Base-by-base conservation (phyloP, 345 rosid species). In the Cochlearia excelsa region DNA sequence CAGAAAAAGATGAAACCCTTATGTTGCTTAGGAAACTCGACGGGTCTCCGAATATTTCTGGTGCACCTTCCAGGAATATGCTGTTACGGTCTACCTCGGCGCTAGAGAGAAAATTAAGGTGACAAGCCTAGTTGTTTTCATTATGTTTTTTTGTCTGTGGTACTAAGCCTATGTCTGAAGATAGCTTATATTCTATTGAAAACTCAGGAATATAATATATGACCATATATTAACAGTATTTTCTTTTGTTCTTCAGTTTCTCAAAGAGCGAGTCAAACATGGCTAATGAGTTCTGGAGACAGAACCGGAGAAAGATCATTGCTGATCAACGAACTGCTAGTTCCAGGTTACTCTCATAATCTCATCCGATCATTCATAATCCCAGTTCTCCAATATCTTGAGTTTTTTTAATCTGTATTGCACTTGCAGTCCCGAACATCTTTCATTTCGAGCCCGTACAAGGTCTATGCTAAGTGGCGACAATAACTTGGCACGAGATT, bases 201-300 rank as follows among this genome's bases (percentile, higher is more conserved):
- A 46, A 41, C 26, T 5, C 11, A 52, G 58, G 9, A 65, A 9
- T 44, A 27, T 8, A 54, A 9, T 30, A 10, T 44, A 61, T 56
- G 62, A 54, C 50, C 6, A 3, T 65, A 30, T 23, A 63, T 30
- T 61, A 58, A 57, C 26, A 53, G 39, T 46, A 16, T 61, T 54
- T 61, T 60, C 52, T 72, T 72, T 31, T 59, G 45, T 67, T 59
- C 74, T 65, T 46, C 81, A 83, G 93, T 74, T 75, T 77, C 59
- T 92, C 97, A 42, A 87, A 88, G 70, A 92, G 97, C 70, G 98
- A 92, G 75, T 95, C 98, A 45, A 83, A 92, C 78, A 79, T 92
- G 38, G 89, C 95, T 30, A 81, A 82, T 57, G 74, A 84, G 65
- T 83, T 88, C 75, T 83, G 98, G 93, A 74, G 89, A 57, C 93